Base-by-base conservation (phyloP, 1,284 basidiomycete genomes). In the Coriolopsis trogii region DNA sequence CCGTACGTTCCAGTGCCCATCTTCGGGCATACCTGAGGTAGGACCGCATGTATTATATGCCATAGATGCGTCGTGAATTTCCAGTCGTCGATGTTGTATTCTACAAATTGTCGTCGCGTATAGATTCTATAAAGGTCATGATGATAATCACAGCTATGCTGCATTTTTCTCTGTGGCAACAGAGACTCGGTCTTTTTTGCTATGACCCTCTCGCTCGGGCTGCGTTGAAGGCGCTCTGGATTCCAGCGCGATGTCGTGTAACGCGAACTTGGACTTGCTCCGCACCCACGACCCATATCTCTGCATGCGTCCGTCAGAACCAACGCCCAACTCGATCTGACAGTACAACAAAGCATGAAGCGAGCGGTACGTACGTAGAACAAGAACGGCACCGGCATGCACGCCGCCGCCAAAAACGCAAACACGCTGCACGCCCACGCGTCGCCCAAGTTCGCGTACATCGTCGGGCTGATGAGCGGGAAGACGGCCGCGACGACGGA, bases 401-500 rank as follows among this genome's bases (percentile, higher is more conserved):
- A 87, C 0, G 69, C 69, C 3, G 82, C 64, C 3, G 81, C 70
- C 28, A 87, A 58, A 62, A 79, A 79, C 6, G 77, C 86, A 60
- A 89, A 83, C 10, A 89, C 70, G 41, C 78, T 81, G 66, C 81
- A 77, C 2, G 82, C 85, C 85, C 87, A 88, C 54, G 81, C 71
- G 41, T 85, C 80, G 8, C 85, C 85, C 13, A 89, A 74, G 5
- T 68, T 70, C 7, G 67, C 62, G 64, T 85, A 87, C 76, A 88
- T 78, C 33, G 75, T 60, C 0, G 79, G 75, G 28, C 77, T 81
- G 65, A 87, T 80, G 6, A 86, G 68, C 9, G 84, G 85, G 68
- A 87, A 87, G 3, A 79, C 72, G 1, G 81, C 82, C 3, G 85
- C 89, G 46, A 85, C 77, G 3, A 80, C 67, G 3, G 81, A 84